Conservation (phyloP, 1,139 yeast species). For the Yamadazyma blattariae region DNA sequence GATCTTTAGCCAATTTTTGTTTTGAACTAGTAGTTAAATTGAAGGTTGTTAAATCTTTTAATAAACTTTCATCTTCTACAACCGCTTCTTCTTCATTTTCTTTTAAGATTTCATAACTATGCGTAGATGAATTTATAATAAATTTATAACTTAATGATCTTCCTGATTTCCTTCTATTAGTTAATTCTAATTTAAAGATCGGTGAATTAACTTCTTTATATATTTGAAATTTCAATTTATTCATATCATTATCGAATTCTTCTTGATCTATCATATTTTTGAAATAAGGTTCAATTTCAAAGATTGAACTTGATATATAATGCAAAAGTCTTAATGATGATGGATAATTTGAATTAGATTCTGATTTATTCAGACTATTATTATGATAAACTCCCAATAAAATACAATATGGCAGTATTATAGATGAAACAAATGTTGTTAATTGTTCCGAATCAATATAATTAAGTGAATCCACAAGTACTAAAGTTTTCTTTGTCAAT, state of each 20-base stretch:
- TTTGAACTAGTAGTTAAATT: slow-evolving; percentile 72
- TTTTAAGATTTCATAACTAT: slow-evolving; percentile 44
- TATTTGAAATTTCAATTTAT: slow-evolving; percentile 48
- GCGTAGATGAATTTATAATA: slow-evolving; percentile 48
- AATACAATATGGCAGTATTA: slow-evolving; percentile 54
- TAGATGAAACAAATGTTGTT: slow-evolving; percentile 49
- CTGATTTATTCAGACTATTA: slow-evolving; percentile 21
- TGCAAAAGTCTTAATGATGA: slow-evolving; percentile 46
- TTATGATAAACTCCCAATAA: slow-evolving; percentile 64
- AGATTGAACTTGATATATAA: slow-evolving; percentile 70
- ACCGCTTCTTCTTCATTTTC: slow-evolving; percentile 23
- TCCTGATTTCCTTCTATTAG: slow-evolving; percentile 81
- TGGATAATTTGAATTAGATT: slow-evolving; percentile 44
- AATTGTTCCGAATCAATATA: slow-evolving; percentile 48
- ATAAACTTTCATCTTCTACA: slow-evolving; percentile 40
- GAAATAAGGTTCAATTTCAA: slow-evolving; percentile 52
- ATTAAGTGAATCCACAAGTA: slow-evolving; percentile 70
- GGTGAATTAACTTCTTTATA: slow-evolving; percentile 42
- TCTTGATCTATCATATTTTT: slow-evolving; percentile 36
- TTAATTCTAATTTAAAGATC: slow-evolving; percentile 48
- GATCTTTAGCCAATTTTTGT: slow-evolving; percentile 75
- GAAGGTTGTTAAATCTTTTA: slow-evolving; percentile 81
- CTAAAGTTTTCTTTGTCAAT: slow-evolving; percentile 24
- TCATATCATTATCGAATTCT: slow-evolving; percentile 38
- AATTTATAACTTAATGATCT: slow-evolving; percentile 62